Conservation (phyloP, 1,284 basidiomycete genomes). For the Polyporus tsugae region DNA sequence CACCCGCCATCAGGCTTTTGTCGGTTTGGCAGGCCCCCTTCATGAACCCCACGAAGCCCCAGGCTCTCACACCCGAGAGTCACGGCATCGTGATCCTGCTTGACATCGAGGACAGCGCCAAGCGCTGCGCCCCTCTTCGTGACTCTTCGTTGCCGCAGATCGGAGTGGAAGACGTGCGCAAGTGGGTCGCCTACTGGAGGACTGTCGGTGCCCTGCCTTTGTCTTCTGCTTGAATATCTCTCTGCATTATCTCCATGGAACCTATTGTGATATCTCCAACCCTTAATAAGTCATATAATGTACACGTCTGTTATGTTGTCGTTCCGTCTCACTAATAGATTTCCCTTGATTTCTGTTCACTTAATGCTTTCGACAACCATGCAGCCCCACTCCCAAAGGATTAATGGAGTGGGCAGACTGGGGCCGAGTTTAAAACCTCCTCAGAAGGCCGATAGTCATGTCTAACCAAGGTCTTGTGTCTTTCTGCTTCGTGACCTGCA, state of each 20-base stretch:
- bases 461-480: too few relatives aligned
- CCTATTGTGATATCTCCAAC: too few relatives aligned
- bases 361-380: too few relatives aligned
- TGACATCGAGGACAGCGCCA: constrained; percentile 1
- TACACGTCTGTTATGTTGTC: not conserved
- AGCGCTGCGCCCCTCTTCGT: not conserved
- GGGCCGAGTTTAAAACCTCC: too few relatives aligned
- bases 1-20: not conserved
- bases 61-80: not conserved
- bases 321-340: not conserved
- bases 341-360: not conserved
- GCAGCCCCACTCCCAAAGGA: too few relatives aligned
- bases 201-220: not conserved
- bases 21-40: not conserved
- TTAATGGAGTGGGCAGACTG: too few relatives aligned
- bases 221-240: not conserved
- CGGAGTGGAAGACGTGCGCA: not conserved
- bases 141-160: not conserved
- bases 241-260: not conserved
- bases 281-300: not conserved
- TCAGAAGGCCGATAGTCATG: too few relatives aligned
- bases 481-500: too few relatives aligned
- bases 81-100: not conserved
- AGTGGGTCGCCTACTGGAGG: constrained; percentile 1
- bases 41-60: not conserved